Base-by-base conservation (phyloP, 2,329 filamentous ascomycete species). In the Akanthomyces muscarius region DNA sequence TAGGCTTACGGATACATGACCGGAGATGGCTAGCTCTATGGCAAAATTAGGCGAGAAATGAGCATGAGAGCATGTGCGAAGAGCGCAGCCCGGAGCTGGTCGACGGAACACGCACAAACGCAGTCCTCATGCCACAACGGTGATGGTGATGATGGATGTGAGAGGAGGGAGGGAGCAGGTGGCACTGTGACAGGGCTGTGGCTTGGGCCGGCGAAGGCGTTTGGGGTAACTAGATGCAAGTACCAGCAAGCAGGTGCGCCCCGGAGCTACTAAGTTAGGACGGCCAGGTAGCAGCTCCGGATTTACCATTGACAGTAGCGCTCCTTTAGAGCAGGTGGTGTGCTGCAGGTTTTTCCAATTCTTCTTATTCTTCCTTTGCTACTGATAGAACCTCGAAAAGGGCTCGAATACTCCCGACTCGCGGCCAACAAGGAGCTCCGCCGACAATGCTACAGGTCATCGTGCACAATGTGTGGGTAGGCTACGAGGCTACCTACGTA, bases 391-490 rank as follows among this genome's bases (percentile, higher is more conserved):
- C n/a, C 45, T 48, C 7, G 21, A 44, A 28, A 33, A 55, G 23
- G 5, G 36, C 52, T 25, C 25, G 21, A n/a, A 18, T 23, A 16
- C 45, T 53, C 13, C 11, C 13, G 41, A 42, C 21, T n/a, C 14
- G 28, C 53, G 53, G 45, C 44, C 45, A 28, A 25, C 47, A 59
- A 59, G 36, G 14, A 59, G 56, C 45, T 51, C 56, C 56, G 56
- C 56, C 23, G 10, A 21, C 45, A 51, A 59, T 59, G 47, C 56
- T 59, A 59, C 56, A 51, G 56, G 56, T 59, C 45, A 59, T 59
- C 56, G 56, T 41, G 41, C 33, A 59, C 56, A 51, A 47, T 59
- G 56, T 41, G 18, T 25, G 30, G 50, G 30, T 52, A 28, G 55
- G 54, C 54, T 14, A 36, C 56, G 56, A 61, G 58, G 45, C 50